Conservation (phyloP, 2,329 filamentous ascomycete species). For the Penicillium concentricum region DNA sequence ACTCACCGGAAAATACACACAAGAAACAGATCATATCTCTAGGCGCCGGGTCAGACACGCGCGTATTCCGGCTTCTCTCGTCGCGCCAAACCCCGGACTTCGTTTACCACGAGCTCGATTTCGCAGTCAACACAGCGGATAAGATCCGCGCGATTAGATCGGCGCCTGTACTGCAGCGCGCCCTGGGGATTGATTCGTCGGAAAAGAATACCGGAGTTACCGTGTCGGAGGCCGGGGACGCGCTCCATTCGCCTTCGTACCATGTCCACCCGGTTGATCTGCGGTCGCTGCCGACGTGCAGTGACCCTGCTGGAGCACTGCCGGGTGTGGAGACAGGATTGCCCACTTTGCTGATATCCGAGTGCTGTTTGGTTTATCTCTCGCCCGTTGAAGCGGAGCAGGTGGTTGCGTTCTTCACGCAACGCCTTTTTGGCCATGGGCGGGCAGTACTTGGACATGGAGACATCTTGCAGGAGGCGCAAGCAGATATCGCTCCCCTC, state of each 20-base stretch:
- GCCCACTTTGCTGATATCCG: slow-evolving; percentile 84
- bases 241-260: slow-evolving; percentile 49
- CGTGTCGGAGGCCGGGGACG: slow-evolving; percentile 41
- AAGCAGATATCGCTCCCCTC: slow-evolving; percentile 46
- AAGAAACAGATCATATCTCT: slow-evolving; percentile 79
- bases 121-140: slow-evolving; percentile 66
- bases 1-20: slow-evolving; percentile 19
- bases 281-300: slow-evolving; percentile 50
- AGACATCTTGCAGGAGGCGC: slow-evolving; percentile 2
- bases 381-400: slow-evolving; percentile 61
- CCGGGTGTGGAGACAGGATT: slow-evolving; percentile 54
- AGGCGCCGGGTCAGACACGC: slow-evolving; percentile 90
- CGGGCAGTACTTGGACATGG: slow-evolving; percentile 21
- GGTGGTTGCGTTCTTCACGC: slow-evolving; percentile 66
- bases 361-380: slow-evolving; percentile 94
- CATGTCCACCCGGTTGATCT: slow-evolving; percentile 69
- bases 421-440: slow-evolving; percentile 44
- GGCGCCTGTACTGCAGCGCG: slow-evolving; percentile 31
- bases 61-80: slow-evolving; percentile 72
- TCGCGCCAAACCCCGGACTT: slow-evolving; percentile 47
- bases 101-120: slow-evolving; percentile 91
- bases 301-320: slow-evolving; percentile 27
- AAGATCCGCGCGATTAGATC: slow-evolving; percentile 56
- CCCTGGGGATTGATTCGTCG: slow-evolving; percentile 30
- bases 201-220: slow-evolving; percentile 28